Evolutionary conservation across 2,329 filamentous ascomycete genomes (phyloP).

Genomic region (Verticillium nonalfalfae): DNA sequence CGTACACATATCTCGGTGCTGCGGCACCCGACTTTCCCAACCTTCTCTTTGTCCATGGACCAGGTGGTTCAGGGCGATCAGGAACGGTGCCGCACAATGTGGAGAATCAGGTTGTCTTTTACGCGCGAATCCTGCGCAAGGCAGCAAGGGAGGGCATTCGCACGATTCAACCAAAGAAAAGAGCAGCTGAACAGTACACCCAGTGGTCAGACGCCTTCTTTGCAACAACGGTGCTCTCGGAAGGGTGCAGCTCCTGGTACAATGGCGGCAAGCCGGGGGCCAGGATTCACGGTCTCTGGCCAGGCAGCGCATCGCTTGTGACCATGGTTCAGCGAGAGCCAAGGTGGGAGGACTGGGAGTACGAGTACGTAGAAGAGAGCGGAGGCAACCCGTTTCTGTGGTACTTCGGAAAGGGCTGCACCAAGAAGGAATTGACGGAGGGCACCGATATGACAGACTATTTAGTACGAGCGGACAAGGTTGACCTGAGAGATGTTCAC

Average conservation of each 20-base stretch:
- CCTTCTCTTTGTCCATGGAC: conserved; percentile 57
- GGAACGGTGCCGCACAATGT: conserved; percentile 63
- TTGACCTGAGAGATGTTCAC: conserved; percentile 57
- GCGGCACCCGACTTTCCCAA: conserved; percentile 63
- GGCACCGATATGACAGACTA: conserved; percentile 58
- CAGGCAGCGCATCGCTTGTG: conserved; percentile 58
- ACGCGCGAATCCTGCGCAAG: conserved; percentile 63
- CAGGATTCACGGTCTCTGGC: conserved; percentile 63
- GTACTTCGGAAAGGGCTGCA: conserved; percentile 64
- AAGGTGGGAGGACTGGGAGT: conserved; percentile 50
- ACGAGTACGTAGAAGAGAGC: conserved; percentile 34
- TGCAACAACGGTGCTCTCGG: conserved; percentile 45
- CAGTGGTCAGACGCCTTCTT: conserved; percentile 54
- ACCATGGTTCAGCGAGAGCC: conserved; percentile 50
- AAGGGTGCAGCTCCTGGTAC: conserved; percentile 66
- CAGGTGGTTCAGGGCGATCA: conserved; percentile 50
- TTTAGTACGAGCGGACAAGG: conserved; percentile 45
- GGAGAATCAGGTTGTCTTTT: conserved; percentile 60
- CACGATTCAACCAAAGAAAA: conserved; percentile 47
- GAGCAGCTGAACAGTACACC: conserved; percentile 58
- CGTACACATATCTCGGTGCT: conserved; percentile 61
- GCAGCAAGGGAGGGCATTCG: conserved; percentile 59
- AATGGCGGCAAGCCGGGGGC: conserved; percentile 59
- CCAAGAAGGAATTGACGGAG: conserved; percentile 47
- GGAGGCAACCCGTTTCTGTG: conserved; percentile 47